Percentiles rank a stretch among this genome's conserved stretches.
Conservation (phyloP, 192 early-diverging fungal genomes). For the Rhizophagus sp. region DNA sequence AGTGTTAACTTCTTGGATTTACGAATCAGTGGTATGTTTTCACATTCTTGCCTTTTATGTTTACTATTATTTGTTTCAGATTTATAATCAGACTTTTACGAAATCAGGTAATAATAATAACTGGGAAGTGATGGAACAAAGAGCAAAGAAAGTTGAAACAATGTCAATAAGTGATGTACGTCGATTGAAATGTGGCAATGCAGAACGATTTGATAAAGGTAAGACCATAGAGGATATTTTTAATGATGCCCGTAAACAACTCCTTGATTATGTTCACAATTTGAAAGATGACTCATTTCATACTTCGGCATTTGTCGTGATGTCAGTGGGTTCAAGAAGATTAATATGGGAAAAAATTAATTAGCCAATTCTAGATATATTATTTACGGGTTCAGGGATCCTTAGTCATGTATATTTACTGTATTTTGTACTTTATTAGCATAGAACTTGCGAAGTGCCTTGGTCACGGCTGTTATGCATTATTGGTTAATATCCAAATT, state of each 20-base stretch:
- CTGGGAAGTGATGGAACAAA: background rate
- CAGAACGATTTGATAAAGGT: background rate
- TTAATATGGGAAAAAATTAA: constrained; percentile 4
- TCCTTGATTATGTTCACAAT: background rate
- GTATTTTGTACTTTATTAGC: too few relatives aligned
- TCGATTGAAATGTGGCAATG: background rate
- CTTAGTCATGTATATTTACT: too few relatives aligned
- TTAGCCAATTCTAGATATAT: background rate
- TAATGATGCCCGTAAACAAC: background rate
- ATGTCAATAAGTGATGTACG: background rate
- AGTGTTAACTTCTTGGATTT: background rate
- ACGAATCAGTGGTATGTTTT: background rate
- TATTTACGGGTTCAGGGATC: too few relatives aligned
- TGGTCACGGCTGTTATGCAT: too few relatives aligned
- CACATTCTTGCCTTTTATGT: background rate
- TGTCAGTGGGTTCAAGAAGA: background rate
- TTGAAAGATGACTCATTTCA: background rate
- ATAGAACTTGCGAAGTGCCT: too few relatives aligned
- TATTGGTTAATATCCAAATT: too few relatives aligned
- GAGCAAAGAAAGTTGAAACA: background rate
- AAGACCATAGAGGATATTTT: background rate
- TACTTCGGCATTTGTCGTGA: background rate
- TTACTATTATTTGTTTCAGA: too few relatives aligned
- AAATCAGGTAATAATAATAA: background rate
- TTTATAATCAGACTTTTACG: too few relatives aligned